These are phyloP conservation scores for Cronartium quercuum DNA, from an alignment of 1,284 basidiomycete genomes.

Conservation along the genomic window DNA sequence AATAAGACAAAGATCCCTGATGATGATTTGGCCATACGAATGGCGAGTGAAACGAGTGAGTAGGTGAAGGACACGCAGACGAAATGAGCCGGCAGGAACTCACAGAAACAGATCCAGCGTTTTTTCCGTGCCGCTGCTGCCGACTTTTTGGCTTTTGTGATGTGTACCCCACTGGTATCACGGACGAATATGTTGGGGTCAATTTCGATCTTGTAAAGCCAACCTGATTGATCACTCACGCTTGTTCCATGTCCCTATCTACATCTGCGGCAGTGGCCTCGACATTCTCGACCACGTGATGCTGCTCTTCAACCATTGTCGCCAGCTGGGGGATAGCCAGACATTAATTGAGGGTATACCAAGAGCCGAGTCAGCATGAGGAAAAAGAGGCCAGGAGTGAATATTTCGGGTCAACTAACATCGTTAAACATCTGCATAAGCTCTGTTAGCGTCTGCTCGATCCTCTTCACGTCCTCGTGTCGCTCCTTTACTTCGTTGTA, in stretches of 20 bases:
- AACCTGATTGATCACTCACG: constrained; percentile 54
- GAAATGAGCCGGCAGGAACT: background rate
- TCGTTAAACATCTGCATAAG: constrained; percentile 83
- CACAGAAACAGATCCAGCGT: constrained; percentile 47
- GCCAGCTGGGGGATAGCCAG: constrained; percentile 58
- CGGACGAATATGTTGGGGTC: background rate
- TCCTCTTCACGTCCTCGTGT: constrained; percentile 77
- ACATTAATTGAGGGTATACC: background rate
- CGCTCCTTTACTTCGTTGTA: constrained; percentile 85
- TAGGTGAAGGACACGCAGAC: background rate
- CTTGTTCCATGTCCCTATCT: constrained; percentile 62
- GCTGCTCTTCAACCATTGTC: constrained; percentile 59
- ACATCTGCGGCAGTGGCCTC: constrained; percentile 61
- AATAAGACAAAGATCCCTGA: background rate
- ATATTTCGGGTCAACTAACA: constrained; percentile 54
- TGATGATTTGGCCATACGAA: no score
- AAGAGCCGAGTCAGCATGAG: background rate
- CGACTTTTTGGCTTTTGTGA: constrained; percentile 67
- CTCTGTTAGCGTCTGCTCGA: constrained; percentile 80
- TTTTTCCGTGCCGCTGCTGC: constrained; percentile 70
- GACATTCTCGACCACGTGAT: constrained; percentile 50
- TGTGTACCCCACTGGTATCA: constrained; percentile 57
- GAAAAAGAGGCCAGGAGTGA: background rate
- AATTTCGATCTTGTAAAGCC: background rate
- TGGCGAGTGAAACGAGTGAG: no score